phyloP scores from a whole-genome alignment of 2,329 filamentous ascomycete genomes.

The Cordyceps javanica region DNA sequence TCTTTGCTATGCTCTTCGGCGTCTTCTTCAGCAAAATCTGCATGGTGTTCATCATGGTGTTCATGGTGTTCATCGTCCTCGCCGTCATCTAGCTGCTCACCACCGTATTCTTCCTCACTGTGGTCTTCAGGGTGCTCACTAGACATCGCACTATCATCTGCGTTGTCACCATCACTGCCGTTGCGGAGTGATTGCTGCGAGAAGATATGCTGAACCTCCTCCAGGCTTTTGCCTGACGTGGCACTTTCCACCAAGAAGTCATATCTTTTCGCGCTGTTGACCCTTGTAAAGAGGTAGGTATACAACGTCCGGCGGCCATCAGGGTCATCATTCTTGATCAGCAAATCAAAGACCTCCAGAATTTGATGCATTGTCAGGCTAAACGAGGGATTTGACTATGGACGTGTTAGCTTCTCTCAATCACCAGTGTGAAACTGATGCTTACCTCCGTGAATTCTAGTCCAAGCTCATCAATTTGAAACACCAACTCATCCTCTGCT shows the following conservation, averaged over 20 bases:
- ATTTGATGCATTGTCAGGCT: constrained; percentile 35
- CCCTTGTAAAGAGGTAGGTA: constrained; percentile 35
- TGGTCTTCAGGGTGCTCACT: constrained; percentile 17
- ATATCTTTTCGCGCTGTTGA: constrained; percentile 33
- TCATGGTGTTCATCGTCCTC: constrained; percentile 16
- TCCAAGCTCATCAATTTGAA: constrained; percentile 46
- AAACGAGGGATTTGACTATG: constrained; percentile 30
- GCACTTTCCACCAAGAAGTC: constrained; percentile 37
- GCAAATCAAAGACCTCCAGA: constrained; percentile 36
- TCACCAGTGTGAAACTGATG: not conserved
- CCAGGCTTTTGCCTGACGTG: constrained; percentile 33
- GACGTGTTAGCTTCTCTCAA: constrained; percentile 20
- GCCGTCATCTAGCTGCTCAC: not conserved
- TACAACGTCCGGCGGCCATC: constrained; percentile 33
- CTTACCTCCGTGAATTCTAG: constrained; percentile 48
- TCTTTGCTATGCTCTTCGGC: constrained; percentile 18
- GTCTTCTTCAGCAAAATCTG: constrained; percentile 16
- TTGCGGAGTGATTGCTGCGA: constrained; percentile 3
- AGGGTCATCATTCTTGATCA: constrained; percentile 38
- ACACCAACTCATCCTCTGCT: constrained; percentile 41
- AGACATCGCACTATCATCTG: constrained; percentile 15
- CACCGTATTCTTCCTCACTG: constrained; percentile 17
- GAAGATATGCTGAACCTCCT: constrained; percentile 35
- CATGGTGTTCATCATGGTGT: constrained; percentile 11
- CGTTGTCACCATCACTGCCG: not conserved